Percentiles rank a stretch among this genome's conserved stretches.
Conservation (phyloP, 192 early-diverging fungal genomes). For the Thoreauomyces humboldtii region DNA sequence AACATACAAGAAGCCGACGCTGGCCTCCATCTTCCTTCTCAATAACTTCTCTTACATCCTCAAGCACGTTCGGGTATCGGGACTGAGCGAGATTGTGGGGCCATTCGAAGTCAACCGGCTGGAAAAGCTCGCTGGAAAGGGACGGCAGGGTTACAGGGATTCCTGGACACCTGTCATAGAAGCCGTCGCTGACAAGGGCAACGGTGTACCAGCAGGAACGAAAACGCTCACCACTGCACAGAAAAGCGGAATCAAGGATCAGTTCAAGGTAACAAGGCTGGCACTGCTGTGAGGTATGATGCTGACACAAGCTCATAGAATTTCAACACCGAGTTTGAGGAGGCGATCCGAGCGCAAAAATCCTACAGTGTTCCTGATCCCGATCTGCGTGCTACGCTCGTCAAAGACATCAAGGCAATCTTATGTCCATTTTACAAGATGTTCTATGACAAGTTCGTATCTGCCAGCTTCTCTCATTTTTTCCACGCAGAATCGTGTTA, state of each 20-base stretch:
- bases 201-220: constrained; percentile 54
- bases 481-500: background rate
- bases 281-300: constrained; percentile 5
- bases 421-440: constrained; percentile 75
- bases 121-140: constrained; percentile 54
- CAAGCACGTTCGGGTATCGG: constrained; percentile 55
- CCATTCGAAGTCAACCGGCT: constrained; percentile 45
- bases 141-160: constrained; percentile 46
- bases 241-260: constrained; percentile 73
- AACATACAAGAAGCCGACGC: constrained; percentile 66
- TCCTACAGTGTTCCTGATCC: constrained; percentile 75
- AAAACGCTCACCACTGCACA: constrained; percentile 66
- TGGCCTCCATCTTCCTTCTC: constrained; percentile 70
- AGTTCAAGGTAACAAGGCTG: constrained; percentile 63
- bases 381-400: constrained; percentile 66
- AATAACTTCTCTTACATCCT: constrained; percentile 81
- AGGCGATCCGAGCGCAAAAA: constrained; percentile 63
- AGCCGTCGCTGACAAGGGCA: constrained; percentile 70
- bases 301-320: constrained; percentile 41
- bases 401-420: constrained; percentile 69
- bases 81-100: constrained; percentile 52
- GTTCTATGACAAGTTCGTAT: constrained; percentile 69
- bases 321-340: constrained; percentile 83
- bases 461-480: background rate
- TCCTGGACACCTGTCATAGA: constrained; percentile 76